Percentiles rank a stretch among this genome's conserved stretches.
Evolutionary conservation across 306 rosid genomes (phyloP).

Genomic region (Lathyrus oleraceus): DNA sequence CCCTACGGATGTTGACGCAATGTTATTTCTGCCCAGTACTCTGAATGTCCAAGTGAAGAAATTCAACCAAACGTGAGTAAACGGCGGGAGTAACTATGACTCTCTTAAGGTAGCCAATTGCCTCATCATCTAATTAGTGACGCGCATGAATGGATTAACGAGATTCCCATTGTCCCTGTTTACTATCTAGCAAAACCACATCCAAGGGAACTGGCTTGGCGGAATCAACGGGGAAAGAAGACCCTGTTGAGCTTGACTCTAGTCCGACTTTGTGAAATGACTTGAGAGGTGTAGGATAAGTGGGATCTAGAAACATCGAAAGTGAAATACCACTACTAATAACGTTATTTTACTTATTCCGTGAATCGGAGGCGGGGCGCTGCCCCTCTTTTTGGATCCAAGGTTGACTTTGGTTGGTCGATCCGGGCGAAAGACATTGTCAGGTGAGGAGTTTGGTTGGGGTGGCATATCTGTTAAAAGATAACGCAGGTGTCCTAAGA

Average conservation of each 20-base stretch:
- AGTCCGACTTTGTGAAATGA: constrained; percentile 23
- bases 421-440: constrained; percentile 30
- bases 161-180: constrained; percentile 46
- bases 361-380: constrained; percentile 31
- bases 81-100: constrained; percentile 59
- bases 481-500: constrained; percentile 23
- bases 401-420: not conserved
- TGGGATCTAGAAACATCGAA: constrained; percentile 40
- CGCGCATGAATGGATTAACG: constrained; percentile 72
- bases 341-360: constrained; percentile 61
- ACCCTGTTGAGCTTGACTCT: constrained; percentile 23
- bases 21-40: constrained; percentile 27
- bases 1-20: constrained; percentile 28
- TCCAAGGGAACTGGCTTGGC: constrained; percentile 26
- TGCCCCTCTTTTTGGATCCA: constrained; percentile 25
- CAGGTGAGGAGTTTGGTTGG: constrained; percentile 28
- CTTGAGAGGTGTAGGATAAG: constrained; percentile 41
- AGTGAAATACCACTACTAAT: constrained; percentile 50
- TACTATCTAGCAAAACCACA: constrained; percentile 34
- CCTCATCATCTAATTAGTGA: constrained; percentile 76
- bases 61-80: constrained; percentile 45
- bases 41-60: constrained; percentile 44
- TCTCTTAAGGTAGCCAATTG: constrained; percentile 74
- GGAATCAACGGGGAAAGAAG: constrained; percentile 20
- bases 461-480: constrained; percentile 26